These are phyloP conservation scores for Mycena galericulata DNA, from an alignment of 768 basidiomycete genomes.

Conservation along the genomic window DNA sequence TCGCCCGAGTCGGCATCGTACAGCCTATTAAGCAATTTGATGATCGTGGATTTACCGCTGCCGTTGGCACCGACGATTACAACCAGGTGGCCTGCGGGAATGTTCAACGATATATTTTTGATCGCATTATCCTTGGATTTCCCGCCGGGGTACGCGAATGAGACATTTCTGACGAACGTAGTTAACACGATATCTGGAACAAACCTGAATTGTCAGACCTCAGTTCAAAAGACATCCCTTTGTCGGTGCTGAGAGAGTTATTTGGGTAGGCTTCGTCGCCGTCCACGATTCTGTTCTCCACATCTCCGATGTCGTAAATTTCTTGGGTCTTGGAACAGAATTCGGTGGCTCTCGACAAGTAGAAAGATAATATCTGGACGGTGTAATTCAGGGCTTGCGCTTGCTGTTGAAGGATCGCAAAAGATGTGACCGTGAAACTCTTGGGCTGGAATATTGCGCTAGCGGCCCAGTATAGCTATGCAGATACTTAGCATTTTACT, in stretches of 20 bases:
- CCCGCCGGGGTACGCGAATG: constrained; percentile 50
- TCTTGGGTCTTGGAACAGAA: constrained; percentile 29
- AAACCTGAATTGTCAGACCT: background rate
- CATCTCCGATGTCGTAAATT: constrained; percentile 37
- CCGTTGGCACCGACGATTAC: constrained; percentile 53
- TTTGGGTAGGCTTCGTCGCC: constrained; percentile 40
- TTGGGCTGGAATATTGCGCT: constrained; percentile 40
- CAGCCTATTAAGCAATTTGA: constrained; percentile 48
- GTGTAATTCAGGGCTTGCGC: constrained; percentile 38
- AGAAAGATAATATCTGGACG: background rate
- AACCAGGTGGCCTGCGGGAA: constrained; percentile 43
- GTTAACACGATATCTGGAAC: background rate
- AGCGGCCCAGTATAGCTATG: constrained; percentile 41
- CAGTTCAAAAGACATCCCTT: constrained; percentile 29
- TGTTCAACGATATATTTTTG: constrained; percentile 41
- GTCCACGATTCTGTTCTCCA: constrained; percentile 39
- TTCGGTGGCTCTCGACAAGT: background rate
- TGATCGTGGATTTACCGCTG: constrained; percentile 46
- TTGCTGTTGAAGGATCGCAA: constrained; percentile 44
- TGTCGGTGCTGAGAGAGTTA: constrained; percentile 16
- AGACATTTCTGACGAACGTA: constrained; percentile 45
- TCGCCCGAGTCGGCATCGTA: constrained; percentile 44
- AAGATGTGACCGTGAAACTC: constrained; percentile 40
- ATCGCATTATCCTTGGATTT: constrained; percentile 32
- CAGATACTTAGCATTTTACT: too few species aligned